Conservation (phyloP, 148 eudicot genomes). For the Fagopyrum tataricum region DNA sequence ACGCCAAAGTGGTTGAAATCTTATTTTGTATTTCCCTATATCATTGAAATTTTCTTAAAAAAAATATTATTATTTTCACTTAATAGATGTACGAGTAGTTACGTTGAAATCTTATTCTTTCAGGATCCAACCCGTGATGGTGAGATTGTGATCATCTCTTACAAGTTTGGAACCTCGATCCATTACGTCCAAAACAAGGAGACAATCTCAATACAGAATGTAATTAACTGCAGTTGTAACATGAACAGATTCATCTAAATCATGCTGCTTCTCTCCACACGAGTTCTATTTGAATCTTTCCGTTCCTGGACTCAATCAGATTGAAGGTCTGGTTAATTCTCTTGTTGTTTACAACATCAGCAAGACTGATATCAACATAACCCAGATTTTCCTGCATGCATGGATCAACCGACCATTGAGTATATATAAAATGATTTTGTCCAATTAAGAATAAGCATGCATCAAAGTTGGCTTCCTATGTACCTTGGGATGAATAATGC, state of each 20-base stretch:
- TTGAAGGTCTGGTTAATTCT: slow-evolving; percentile 84
- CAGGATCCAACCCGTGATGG: too few relatives aligned
- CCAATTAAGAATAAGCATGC: neutral
- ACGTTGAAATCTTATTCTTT: too few relatives aligned
- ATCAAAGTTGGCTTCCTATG: neutral
- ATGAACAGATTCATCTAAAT: neutral
- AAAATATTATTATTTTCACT: too few relatives aligned
- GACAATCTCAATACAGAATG: neutral
- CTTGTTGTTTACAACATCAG: slow-evolving; percentile 72
- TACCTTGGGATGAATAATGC: slow-evolving; percentile 72
- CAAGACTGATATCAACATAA: slow-evolving; percentile 56
- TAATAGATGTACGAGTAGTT: too few relatives aligned
- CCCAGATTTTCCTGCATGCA: slow-evolving; percentile 78
- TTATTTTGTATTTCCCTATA: too few relatives aligned
- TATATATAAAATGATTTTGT: too few relatives aligned
- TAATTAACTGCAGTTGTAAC: neutral
- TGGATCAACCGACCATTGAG: slow-evolving; percentile 10
- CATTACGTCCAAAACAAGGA: too few relatives aligned
- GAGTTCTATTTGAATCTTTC: slow-evolving; percentile 67
- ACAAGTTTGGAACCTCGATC: too few relatives aligned
- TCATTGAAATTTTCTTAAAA: too few relatives aligned
- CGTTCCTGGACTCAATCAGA: slow-evolving; percentile 85
- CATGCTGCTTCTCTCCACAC: slow-evolving; percentile 53
- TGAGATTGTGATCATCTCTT: too few relatives aligned
- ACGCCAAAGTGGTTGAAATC: too few relatives aligned